These are phyloP conservation scores for Venturia oleaginea DNA, from an alignment of 2,329 filamentous ascomycete genomes.

Conservation along the genomic window DNA sequence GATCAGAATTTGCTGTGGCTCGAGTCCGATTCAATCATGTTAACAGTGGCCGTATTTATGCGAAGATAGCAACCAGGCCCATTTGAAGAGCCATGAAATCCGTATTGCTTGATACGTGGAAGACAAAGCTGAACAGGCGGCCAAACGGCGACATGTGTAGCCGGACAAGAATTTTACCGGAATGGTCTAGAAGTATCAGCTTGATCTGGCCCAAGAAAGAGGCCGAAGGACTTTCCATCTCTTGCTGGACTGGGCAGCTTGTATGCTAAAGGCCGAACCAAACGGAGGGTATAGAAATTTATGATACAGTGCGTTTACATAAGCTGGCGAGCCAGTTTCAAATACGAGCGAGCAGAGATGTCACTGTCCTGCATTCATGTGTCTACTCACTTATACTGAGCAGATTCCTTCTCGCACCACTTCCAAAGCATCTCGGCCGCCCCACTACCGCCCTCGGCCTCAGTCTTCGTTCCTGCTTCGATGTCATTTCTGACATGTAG, in stretches of 20 bases:
- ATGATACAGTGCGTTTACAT: not conserved
- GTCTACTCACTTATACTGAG: slow-evolving; percentile 1
- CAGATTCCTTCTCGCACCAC: slow-evolving; percentile 14
- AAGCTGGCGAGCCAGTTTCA: not conserved
- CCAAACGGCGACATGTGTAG: not conserved
- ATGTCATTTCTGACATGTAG: not conserved
- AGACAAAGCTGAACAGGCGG: not conserved
- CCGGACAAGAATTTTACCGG: not conserved
- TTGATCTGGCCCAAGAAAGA: not conserved
- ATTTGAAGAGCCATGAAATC: not conserved
- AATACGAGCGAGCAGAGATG: not conserved
- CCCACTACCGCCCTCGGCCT: slow-evolving; percentile 8
- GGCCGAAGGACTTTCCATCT: not conserved
- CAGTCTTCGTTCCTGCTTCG: slow-evolving; percentile 1
- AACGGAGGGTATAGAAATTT: not conserved
- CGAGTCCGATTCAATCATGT: too few relatives aligned
- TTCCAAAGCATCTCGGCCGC: slow-evolving; percentile 12
- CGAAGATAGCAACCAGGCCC: not conserved
- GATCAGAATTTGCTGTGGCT: too few relatives aligned
- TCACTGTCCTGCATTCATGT: not conserved
- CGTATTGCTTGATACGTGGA: not conserved
- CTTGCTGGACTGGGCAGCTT: not conserved
- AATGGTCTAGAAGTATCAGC: not conserved
- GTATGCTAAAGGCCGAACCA: not conserved
- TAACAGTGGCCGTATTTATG: not conserved